Base-by-base conservation (phyloP, 2,329 filamentous ascomycete species). In the Nakataea oryzae region DNA sequence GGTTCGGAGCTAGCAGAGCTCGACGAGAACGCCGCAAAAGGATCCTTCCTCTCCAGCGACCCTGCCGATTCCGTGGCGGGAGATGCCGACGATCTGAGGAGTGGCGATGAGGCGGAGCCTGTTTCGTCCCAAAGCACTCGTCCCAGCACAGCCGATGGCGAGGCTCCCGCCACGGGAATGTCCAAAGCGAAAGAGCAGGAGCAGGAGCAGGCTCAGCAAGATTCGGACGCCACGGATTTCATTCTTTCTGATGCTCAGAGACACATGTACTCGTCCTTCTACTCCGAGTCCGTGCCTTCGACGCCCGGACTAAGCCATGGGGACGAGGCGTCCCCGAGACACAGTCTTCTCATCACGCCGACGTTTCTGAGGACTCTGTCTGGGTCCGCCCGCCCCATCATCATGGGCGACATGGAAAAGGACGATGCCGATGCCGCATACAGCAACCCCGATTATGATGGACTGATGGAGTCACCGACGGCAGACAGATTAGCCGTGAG, bases 301-400 rank as follows among this genome's bases (percentile, higher is more conserved):
- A 72, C 72, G 17, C 72, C 72, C 21, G 70, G 65, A 1, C 64
- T 73, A 27, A 73, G 70, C 63, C 66, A 64, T n/a, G 70, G 71
- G 27, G 65, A 63, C 4, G 67, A 66, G 11, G 66, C 69, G 1
- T 72, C 72, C 4, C 70, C 70, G 41, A 64, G 68, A n/a, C 63
- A 68, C 56, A 73, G 71, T 64, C 24, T 71, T 26, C 59, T 71
- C 24, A 65, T 66, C 21, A 73, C 72, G 21, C 71, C 72, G 8
- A 62, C 59, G 7, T 64, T 62, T 47, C 29, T 50, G 2, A 50
- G 41, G 41, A n/a, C 41, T 17, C 8, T 50, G 41, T 50, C 41
- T 50, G 41, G 41, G 24, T 17, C 41, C 9, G 21, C 7, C 21
- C 41, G 41, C 21, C 41, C 41, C 41, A 50, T 50, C 21, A 50